A percentile compares a stretch with the other conserved stretches of the same genome.
These are phyloP conservation scores for Lactuca sativa DNA, from an alignment of 129 eudicot species.

Conservation along the genomic window DNA sequence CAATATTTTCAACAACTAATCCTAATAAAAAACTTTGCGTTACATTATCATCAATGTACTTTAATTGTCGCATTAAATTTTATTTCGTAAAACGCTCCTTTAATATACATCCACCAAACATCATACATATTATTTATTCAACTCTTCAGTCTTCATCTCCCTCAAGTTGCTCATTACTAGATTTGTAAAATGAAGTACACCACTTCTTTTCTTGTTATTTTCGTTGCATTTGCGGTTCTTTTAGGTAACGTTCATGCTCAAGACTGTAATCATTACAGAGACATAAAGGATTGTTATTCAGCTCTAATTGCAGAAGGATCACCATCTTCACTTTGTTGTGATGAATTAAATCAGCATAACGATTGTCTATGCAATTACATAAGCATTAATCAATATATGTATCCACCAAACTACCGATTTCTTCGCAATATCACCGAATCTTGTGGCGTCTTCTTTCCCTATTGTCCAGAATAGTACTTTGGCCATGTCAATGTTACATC, in stretches of 20 bases:
- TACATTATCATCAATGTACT: too few relatives aligned
- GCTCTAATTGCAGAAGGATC: background rate
- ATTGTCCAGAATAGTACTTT: background rate
- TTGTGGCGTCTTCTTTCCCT: slow-evolving; percentile 1
- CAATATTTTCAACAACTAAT: too few relatives aligned
- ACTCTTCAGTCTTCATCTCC: too few relatives aligned
- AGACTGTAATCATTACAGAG: background rate
- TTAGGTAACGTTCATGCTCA: background rate
- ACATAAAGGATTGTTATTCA: background rate
- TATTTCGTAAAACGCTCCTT: too few relatives aligned
- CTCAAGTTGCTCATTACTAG: background rate
- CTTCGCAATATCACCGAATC: background rate
- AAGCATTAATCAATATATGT: background rate
- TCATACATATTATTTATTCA: too few relatives aligned
- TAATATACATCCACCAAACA: too few relatives aligned
- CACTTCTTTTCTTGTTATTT: too few relatives aligned
- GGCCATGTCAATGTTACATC: too few relatives aligned
- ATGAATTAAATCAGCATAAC: background rate
- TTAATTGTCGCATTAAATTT: too few relatives aligned
- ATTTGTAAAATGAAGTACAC: too few relatives aligned
- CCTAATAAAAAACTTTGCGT: too few relatives aligned
- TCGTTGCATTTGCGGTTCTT: too few relatives aligned
- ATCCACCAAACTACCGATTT: background rate
- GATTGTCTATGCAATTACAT: background rate
- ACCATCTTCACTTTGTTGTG: background rate